A percentile compares a stretch with the other conserved stretches of the same genome.
phyloP scores from a whole-genome alignment of 176 grass and related monocot species.

The Oryza coarctata region DNA sequence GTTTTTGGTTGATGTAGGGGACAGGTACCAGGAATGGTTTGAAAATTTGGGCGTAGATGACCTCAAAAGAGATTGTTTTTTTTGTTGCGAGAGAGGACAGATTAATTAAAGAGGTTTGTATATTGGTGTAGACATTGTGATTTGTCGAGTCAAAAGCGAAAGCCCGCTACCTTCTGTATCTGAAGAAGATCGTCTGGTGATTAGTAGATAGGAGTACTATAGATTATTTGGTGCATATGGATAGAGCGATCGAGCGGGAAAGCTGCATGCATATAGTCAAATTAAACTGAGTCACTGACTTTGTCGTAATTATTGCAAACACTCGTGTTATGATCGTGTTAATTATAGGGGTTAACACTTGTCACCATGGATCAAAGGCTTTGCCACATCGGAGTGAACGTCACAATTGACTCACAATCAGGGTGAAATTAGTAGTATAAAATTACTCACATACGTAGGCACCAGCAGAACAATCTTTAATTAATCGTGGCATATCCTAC shows the following conservation, averaged over 20 bases:
- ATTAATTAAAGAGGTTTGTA: not conserved
- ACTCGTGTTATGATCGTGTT: not conserved
- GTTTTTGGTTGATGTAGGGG: not conserved
- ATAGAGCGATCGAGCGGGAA: not conserved
- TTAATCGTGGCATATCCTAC: not conserved
- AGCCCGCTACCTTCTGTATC: no score
- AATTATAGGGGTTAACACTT: constrained; percentile 13
- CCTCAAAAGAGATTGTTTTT: not conserved
- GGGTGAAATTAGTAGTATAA: constrained; percentile 31
- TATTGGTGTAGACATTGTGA: not conserved
- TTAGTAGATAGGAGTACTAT: not conserved
- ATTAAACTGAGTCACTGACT: not conserved
- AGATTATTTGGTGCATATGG: not conserved
- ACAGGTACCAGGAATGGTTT: constrained; percentile 14
- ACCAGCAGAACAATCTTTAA: not conserved
- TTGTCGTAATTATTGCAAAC: not conserved
- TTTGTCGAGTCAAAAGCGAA: not conserved
- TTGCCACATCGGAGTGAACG: constrained; percentile 12
- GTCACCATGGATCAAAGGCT: not conserved
- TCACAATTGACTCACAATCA: not conserved
- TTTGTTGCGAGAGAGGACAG: not conserved
- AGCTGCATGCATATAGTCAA: not conserved
- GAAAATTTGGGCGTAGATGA: constrained; percentile 8
- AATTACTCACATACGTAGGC: not conserved
- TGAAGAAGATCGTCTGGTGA: not conserved